Percentiles rank a stretch among this genome's conserved stretches.
Evolutionary conservation across 2,329 filamentous ascomycete species (phyloP).

Genomic region (Colletotrichum liaoningense): DNA sequence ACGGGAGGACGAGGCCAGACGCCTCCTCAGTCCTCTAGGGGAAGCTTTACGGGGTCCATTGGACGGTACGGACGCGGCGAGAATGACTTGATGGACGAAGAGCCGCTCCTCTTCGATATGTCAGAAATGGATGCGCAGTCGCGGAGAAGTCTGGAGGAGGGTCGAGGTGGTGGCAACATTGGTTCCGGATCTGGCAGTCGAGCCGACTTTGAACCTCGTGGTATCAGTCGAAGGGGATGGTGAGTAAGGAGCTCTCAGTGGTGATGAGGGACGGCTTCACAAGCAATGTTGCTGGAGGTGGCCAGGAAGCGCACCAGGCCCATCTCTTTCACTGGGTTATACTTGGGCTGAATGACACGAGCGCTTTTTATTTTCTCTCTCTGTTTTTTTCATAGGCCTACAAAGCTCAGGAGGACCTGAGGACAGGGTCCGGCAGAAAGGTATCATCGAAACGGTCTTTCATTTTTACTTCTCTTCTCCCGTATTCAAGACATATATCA

Average conservation of each 20-base stretch:
- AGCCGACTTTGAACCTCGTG: constrained; percentile 52
- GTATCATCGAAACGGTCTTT: background rate
- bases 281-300: background rate
- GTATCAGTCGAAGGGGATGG: constrained; percentile 52
- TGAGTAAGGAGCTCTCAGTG: constrained; percentile 34
- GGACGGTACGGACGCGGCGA: constrained; percentile 54
- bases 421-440: background rate
- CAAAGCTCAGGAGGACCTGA: background rate
- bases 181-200: constrained; percentile 49
- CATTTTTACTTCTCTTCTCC: background rate
- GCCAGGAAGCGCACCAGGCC: background rate
- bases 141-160: constrained; percentile 69
- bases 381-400: background rate
- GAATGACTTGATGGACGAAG: constrained; percentile 69
- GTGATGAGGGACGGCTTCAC: background rate
- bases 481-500: constrained; percentile 19
- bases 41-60: constrained; percentile 56
- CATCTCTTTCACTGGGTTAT: background rate
- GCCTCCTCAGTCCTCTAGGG: constrained; percentile 57
- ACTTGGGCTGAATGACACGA: background rate
- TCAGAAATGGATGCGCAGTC: constrained; percentile 74
- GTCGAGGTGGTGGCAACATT: constrained; percentile 51
- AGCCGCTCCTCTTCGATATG: constrained; percentile 79
- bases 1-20: constrained; percentile 52
- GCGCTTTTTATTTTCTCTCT: background rate